These are phyloP conservation scores for Lantana camara DNA, from an alignment of 257 asterid genomes.

Conservation along the genomic window DNA sequence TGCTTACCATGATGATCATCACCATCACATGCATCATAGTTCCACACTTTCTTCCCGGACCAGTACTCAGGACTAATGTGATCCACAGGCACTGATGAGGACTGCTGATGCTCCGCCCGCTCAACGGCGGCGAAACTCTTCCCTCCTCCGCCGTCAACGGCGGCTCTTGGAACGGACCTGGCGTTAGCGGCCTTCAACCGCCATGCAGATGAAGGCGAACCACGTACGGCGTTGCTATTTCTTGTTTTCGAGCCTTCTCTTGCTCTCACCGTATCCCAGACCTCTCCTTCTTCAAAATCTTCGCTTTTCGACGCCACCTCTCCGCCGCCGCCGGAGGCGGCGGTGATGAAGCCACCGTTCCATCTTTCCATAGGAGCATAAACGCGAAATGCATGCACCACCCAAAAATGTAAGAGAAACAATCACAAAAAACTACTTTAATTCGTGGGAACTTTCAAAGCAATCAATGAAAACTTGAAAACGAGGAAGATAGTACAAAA, in stretches of 20 bases:
- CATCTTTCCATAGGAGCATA: conserved; percentile 29
- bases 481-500: too few species aligned
- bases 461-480: too few species aligned
- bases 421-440: too few species aligned
- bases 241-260: conserved; percentile 27
- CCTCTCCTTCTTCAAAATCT: conserved; percentile 50
- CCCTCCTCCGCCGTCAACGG: not conserved
- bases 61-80: conserved; percentile 28
- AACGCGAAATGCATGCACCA: not conserved
- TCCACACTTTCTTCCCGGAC: conserved; percentile 30
- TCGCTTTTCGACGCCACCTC: conserved; percentile 25
- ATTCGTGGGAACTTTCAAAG: too few species aligned
- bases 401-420: too few species aligned
- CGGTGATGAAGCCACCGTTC: not conserved
- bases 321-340: conserved; percentile 6
- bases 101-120: not conserved
- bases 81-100: conserved; percentile 34
- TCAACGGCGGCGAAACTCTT: not conserved
- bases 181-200: conserved; percentile 11
- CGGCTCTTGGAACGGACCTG: conserved; percentile 24
- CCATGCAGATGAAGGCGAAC: conserved; percentile 22
- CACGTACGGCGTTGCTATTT: not conserved
- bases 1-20: not conserved
- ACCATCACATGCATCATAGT: not conserved
- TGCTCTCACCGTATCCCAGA: conserved; percentile 40